phyloP scores from a whole-genome alignment of 2,329 filamentous ascomycete genomes.

The Aspergillus alliaceus region DNA sequence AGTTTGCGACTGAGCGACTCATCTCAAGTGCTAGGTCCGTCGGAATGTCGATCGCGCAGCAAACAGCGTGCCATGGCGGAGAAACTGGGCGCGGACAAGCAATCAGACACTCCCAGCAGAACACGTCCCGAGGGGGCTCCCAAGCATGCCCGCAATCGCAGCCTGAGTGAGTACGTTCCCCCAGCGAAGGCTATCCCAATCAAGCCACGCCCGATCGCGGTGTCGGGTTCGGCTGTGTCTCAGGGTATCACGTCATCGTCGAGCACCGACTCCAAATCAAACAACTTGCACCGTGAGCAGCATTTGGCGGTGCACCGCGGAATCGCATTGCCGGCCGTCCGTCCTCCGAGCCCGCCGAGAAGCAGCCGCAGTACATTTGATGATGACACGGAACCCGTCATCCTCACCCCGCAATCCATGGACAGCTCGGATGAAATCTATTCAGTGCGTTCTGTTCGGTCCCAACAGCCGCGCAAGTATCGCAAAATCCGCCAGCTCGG shows the following conservation, averaged over 20 bases:
- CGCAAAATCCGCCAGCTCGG: constrained; percentile 77
- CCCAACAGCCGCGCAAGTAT: constrained; percentile 74
- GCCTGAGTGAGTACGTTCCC: constrained; percentile 83
- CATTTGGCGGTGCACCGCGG: constrained; percentile 79
- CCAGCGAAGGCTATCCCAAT: constrained; percentile 64
- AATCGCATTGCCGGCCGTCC: constrained; percentile 58
- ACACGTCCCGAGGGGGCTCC: constrained; percentile 24
- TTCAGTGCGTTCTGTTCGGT: constrained; percentile 64
- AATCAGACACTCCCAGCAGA: constrained; percentile 21
- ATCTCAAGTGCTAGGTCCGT: constrained; percentile 31
- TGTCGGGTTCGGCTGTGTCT: constrained; percentile 60
- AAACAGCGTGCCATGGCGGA: constrained; percentile 45
- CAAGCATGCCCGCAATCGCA: constrained; percentile 70
- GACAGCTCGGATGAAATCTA: constrained; percentile 60
- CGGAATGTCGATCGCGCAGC: constrained; percentile 30
- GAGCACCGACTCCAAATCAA: constrained; percentile 40
- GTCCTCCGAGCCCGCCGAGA: constrained; percentile 77
- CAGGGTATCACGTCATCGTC: constrained; percentile 50
- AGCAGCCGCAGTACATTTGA: constrained; percentile 65
- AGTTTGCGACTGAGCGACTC: constrained; percentile 38
- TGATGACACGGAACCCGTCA: constrained; percentile 43
- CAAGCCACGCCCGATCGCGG: constrained; percentile 68
- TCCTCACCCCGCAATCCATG: constrained; percentile 19
- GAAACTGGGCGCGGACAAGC: constrained; percentile 21
- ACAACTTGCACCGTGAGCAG: constrained; percentile 68